phyloP scores from a whole-genome alignment of 805 yeast species.

The Candida caryicola region DNA sequence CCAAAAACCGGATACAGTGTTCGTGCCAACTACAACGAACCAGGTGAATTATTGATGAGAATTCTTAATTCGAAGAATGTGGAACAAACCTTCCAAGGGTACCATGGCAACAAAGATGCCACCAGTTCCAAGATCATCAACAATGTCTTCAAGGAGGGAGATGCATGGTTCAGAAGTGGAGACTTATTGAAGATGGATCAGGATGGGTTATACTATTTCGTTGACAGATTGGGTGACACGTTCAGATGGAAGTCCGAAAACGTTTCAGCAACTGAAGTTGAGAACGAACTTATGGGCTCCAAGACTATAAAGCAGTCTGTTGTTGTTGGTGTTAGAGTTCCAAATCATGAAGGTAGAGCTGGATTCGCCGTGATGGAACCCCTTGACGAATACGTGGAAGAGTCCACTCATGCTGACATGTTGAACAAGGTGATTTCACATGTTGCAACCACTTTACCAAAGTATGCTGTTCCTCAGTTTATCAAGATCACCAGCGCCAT shows the following conservation, averaged over 20 bases:
- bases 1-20: conserved; percentile 60
- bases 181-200: conserved; percentile 72
- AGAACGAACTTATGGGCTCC: conserved; percentile 60
- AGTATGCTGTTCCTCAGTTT: conserved; percentile 83
- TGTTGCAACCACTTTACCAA: conserved; percentile 54
- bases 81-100: conserved; percentile 85
- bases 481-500: conserved; percentile 62
- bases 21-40: conserved; percentile 55
- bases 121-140: conserved; percentile 71
- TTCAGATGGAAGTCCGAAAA: conserved; percentile 97
- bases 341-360: conserved; percentile 90
- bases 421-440: conserved; percentile 30
- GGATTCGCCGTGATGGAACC: conserved; percentile 81
- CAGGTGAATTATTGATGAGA: conserved; percentile 85
- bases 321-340: conserved; percentile 84
- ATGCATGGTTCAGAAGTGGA: conserved; percentile 88
- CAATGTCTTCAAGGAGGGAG: conserved; percentile 79
- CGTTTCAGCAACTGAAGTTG: conserved; percentile 91
- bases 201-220: conserved; percentile 72
- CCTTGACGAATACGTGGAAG: conserved; percentile 27
- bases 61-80: conserved; percentile 61
- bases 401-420: conserved; percentile 33
- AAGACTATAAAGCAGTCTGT: conserved; percentile 59
- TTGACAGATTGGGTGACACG: conserved; percentile 92
- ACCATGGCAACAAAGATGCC: conserved; percentile 74